A percentile compares a stretch with the other conserved stretches of the same genome.
These are phyloP conservation scores for Penicillium sp. DNA, from an alignment of 2,329 filamentous ascomycete genomes.

Conservation along the genomic window DNA sequence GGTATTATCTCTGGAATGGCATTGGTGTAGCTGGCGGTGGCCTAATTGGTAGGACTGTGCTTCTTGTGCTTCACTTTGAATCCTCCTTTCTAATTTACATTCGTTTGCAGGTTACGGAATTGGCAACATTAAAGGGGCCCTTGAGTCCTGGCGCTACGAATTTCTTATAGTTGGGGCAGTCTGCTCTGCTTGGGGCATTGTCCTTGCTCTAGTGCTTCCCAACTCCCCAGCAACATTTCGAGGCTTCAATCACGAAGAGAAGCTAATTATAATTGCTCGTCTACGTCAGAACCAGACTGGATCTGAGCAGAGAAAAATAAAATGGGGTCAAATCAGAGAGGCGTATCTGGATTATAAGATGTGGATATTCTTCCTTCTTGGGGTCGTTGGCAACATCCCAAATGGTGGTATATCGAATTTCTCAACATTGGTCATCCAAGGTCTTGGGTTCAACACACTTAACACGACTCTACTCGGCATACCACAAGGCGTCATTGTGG, in stretches of 20 bases:
- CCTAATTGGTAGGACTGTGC: constrained; percentile 45
- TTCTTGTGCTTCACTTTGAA: too few species aligned
- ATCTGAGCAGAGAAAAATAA: constrained; percentile 17
- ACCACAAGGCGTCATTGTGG: constrained; percentile 41
- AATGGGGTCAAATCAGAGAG: constrained; percentile 14
- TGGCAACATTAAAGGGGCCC: constrained; percentile 38
- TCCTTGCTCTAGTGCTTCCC: constrained; percentile 34
- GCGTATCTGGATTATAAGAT: constrained; percentile 16
- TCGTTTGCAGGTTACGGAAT: constrained; percentile 51
- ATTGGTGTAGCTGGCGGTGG: constrained; percentile 49
- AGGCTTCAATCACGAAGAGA: constrained; percentile 40
- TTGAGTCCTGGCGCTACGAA: constrained; percentile 32
- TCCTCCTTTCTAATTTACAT: too few species aligned
- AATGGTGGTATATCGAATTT: constrained; percentile 40
- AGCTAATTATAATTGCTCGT: constrained; percentile 29
- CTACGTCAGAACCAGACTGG: constrained; percentile 29
- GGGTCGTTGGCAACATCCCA: constrained; percentile 23
- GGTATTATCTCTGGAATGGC: constrained; percentile 44
- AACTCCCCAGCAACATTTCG: constrained; percentile 41
- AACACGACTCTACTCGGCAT: constrained; percentile 43
- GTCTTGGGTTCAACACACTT: constrained; percentile 48
- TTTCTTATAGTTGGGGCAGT: constrained; percentile 36
- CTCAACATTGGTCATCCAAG: constrained; percentile 35
- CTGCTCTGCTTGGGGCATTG: constrained; percentile 27
- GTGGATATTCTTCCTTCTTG: constrained; percentile 15